A percentile compares a stretch with the other conserved stretches of the same genome.
These are phyloP conservation scores for Cerioporus squamosus DNA, from an alignment of 1,284 basidiomycete genomes.

Conservation along the genomic window DNA sequence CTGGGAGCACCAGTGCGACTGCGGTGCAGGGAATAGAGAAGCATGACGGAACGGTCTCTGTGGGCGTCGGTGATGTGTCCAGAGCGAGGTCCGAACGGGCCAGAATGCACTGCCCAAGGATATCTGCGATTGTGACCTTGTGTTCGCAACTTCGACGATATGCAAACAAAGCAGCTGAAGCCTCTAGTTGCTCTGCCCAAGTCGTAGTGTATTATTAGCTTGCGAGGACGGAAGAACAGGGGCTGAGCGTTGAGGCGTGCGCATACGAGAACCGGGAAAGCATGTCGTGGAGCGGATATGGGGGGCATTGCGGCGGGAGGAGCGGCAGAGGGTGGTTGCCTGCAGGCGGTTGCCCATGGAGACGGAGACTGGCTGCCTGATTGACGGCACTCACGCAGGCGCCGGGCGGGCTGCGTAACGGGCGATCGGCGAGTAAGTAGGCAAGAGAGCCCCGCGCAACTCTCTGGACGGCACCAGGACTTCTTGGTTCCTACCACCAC, in stretches of 20 bases:
- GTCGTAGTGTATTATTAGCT: too few species aligned
- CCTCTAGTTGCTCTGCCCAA: too few species aligned
- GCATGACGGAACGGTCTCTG: too few species aligned
- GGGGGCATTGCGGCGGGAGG: not conserved
- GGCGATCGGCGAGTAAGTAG: not conserved
- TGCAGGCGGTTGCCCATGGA: not conserved
- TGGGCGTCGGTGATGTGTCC: not conserved
- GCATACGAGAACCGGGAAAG: too few species aligned
- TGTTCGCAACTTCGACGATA: not conserved
- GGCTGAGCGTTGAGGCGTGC: too few species aligned
- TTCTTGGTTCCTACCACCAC: conserved; percentile 24
- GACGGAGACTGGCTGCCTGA: not conserved
- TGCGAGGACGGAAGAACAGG: too few species aligned
- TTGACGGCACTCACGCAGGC: conserved; percentile 1
- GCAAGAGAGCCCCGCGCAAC: conserved; percentile 3
- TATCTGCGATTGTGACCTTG: not conserved
- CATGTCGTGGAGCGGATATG: not conserved
- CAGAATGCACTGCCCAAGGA: not conserved
- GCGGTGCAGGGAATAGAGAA: not conserved
- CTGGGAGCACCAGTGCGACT: not conserved
- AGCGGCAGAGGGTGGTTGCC: not conserved
- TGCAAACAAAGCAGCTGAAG: too few species aligned
- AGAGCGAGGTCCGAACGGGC: not conserved
- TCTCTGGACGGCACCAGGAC: conserved; percentile 15
- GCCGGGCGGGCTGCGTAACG: too few species aligned